Evolutionary conservation across 148 eudicot genomes (phyloP), one percentile per base, ranked within the genome.

Genomic region (Pharnaceum exiguum): DNA sequence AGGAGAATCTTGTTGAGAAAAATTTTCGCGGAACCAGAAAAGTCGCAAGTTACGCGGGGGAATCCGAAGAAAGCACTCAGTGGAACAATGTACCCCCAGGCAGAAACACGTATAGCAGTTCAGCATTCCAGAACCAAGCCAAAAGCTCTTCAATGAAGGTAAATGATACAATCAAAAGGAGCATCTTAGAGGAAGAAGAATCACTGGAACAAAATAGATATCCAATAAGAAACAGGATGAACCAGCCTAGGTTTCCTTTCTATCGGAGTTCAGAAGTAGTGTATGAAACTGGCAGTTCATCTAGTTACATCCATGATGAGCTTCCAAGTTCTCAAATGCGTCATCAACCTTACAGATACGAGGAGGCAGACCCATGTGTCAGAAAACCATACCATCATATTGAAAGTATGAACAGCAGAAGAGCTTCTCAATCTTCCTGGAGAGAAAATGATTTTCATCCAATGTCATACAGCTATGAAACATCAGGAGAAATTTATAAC

Each of bases 271-370:
- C 55, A 33, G 75, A 60, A 2, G 13, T 49, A 18, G 73, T 49
- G 63, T 69, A 69, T 45, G 79, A 77, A 66, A 62, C 79, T 22
- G 75, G 75, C 46, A 69, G 68, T 63, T 66, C 73, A 56, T 66
- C 83, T 35, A 71, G 60, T 72, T 67, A 65, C 57, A 62, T 58
- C 28, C 71, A 45, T 40, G 73, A 70, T 18, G 68, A 67, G 40
- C 69, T 55, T 54, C 67, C 74, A 23, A 26, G 51, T 37, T 59
- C 46, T 55, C 59, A 53, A 26, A 68, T 47, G 10, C 55, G 17
- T 57, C 55, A 55, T 36, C 68, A 60, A 48, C 69, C 75, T 40
- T 65, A 37, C 27, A 65, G 55, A 59, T 43, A 74, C 10, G 68
- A 57, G 54, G 45, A 64, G 35, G 65, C 44, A 31, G 80, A 82